These are phyloP conservation scores for Ophiostoma pallidulum DNA, from an alignment of 2,329 filamentous ascomycete genomes.

Conservation along the genomic window DNA sequence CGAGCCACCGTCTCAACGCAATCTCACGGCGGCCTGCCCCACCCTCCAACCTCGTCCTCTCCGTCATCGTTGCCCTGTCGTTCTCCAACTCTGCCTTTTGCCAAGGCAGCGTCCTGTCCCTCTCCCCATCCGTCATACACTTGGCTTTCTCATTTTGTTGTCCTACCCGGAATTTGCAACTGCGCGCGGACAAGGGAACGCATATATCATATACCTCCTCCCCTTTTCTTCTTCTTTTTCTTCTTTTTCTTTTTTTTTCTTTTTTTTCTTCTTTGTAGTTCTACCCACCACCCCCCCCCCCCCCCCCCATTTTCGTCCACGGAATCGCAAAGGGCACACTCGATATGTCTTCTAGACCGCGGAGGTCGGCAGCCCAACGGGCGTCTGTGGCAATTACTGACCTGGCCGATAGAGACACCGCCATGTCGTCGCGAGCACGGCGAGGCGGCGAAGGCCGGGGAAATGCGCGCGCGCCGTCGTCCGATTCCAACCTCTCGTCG, in stretches of 20 bases:
- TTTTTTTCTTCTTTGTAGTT: background rate
- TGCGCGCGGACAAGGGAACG: too few relatives aligned
- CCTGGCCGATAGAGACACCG: conserved; percentile 40
- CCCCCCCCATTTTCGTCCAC: too few relatives aligned
- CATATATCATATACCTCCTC: too few relatives aligned
- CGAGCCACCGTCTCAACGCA: background rate
- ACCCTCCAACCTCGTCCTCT: conserved; percentile 1
- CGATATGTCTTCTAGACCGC: conserved; percentile 39
- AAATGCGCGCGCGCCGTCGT: conserved; percentile 31
- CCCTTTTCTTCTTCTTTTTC: background rate
- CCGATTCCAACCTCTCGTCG: conserved; percentile 22
- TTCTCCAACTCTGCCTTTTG: background rate
- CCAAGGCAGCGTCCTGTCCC: too few relatives aligned
- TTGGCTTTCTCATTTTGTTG: too few relatives aligned
- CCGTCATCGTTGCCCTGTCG: too few relatives aligned
- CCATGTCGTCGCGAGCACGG: conserved; percentile 42
- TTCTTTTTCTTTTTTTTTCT: background rate
- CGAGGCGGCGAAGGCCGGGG: conserved; percentile 34
- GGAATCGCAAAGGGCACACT: too few relatives aligned
- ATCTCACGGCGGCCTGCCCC: conserved; percentile 2
- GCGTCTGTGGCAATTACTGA: conserved; percentile 39
- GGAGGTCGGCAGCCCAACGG: conserved; percentile 37
- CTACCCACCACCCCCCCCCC: background rate
- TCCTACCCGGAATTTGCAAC: too few relatives aligned
- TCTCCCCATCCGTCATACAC: too few relatives aligned